Percentiles rank a stretch among this genome's conserved stretches.
Evolutionary conservation across 768 basidiomycete species (phyloP).

Genomic region (Lyophyllum shimeji): DNA sequence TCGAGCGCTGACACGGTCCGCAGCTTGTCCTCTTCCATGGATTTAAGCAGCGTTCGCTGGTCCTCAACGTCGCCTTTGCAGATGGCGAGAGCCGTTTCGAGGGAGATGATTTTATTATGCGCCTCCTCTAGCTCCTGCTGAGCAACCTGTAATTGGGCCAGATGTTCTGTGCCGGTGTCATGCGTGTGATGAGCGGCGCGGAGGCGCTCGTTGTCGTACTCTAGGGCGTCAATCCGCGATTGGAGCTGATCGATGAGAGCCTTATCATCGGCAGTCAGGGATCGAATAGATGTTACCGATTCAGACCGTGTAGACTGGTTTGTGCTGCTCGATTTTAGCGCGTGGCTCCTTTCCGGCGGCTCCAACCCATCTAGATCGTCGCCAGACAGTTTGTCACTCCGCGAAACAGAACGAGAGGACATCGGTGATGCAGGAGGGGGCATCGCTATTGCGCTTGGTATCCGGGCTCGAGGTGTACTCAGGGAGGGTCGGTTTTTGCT

Average conservation of each 20-base stretch:
- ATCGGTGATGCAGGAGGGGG: constrained; percentile 75
- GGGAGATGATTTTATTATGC: constrained; percentile 34
- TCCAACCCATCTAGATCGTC: constrained; percentile 25
- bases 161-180: constrained; percentile 35
- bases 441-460: constrained; percentile 78
- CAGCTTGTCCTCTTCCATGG: constrained; percentile 44
- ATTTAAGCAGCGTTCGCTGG: constrained; percentile 42
- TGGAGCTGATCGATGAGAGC: constrained; percentile 40
- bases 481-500: constrained; percentile 37
- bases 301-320: constrained; percentile 34
- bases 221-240: constrained; percentile 57
- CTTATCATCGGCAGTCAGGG: constrained; percentile 33
- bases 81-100: constrained; percentile 41
- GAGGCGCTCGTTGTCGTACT: constrained; percentile 70
- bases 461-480: constrained; percentile 61
- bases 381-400: constrained; percentile 26
- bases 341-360: constrained; percentile 50
- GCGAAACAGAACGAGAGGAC: constrained; percentile 36
- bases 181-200: constrained; percentile 29
- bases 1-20: constrained; percentile 41
- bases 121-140: constrained; percentile 48
- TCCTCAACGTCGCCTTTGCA: constrained; percentile 44
- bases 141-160: constrained; percentile 42
- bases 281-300: constrained; percentile 37
- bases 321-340: constrained; percentile 31